These are phyloP conservation scores for Chytridium lagenaria DNA, from an alignment of 371 early-diverging fungal species.

Conservation along the genomic window DNA sequence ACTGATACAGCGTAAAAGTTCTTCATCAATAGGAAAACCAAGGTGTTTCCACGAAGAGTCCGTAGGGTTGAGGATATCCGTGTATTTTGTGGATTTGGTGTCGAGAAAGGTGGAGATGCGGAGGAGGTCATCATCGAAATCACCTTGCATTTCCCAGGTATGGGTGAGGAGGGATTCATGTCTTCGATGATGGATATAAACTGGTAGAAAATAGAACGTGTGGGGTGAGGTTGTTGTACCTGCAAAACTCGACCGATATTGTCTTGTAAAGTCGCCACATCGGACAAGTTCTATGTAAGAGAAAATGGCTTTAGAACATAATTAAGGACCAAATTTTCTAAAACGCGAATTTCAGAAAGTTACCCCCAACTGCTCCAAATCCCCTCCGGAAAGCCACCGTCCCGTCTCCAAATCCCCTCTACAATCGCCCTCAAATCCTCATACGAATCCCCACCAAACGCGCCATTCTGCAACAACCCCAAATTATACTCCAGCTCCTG, in stretches of 20 bases:
- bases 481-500: slow-evolving; percentile 8
- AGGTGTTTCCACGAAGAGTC: background rate
- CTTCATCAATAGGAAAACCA: slow-evolving; percentile 11
- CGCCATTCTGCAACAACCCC: background rate
- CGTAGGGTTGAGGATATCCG: background rate
- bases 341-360: background rate
- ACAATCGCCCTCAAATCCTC: background rate
- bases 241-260: background rate
- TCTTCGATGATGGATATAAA: slow-evolving; percentile 4
- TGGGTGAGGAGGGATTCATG: background rate
- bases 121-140: background rate
- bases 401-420: slow-evolving; percentile 1
- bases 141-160: background rate
- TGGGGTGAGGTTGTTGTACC: background rate
- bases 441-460: slow-evolving; percentile 12
- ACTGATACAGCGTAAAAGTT: background rate
- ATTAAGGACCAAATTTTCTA: background rate
- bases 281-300: background rate
- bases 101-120: background rate
- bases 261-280: background rate
- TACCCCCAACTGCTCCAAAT: background rate
- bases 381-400: background rate
- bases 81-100: background rate
- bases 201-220: background rate
- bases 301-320: no score